Percentiles rank a stretch among this genome's conserved stretches.
These are phyloP conservation scores for Fusarium lateritium DNA, from an alignment of 2,329 filamentous ascomycete species.

Conservation along the genomic window DNA sequence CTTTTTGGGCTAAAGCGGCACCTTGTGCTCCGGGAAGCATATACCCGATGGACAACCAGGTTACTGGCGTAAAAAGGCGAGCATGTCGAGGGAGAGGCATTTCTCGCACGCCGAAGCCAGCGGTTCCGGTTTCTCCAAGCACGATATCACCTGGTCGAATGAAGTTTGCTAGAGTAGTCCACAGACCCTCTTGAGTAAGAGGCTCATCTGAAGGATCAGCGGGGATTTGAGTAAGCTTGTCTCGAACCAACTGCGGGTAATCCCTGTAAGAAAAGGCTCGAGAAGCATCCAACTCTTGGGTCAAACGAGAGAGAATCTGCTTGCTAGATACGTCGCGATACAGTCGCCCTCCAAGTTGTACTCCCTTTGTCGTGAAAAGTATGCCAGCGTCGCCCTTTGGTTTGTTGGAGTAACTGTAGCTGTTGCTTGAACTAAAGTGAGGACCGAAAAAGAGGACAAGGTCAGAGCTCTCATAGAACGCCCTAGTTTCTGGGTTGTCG, in stretches of 20 bases:
- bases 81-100: not conserved
- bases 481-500: too few relatives aligned
- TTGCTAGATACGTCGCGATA: not conserved
- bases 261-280: not conserved
- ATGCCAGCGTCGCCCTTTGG: too few relatives aligned
- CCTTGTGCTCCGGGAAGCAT: not conserved
- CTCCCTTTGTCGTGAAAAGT: not conserved
- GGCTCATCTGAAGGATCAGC: not conserved
- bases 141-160: not conserved
- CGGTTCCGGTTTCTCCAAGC: not conserved
- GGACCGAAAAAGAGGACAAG: not conserved
- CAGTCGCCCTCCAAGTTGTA: not conserved
- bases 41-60: too few relatives aligned
- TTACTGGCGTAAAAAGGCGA: not conserved
- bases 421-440: not conserved
- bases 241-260: not conserved
- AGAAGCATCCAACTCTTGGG: too few relatives aligned
- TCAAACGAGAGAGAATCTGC: too few relatives aligned
- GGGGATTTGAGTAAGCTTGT: too few relatives aligned
- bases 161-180: not conserved
- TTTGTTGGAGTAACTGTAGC: not conserved
- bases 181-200: not conserved
- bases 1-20: not conserved
- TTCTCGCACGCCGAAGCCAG: not conserved
- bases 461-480: not conserved